Conservation (phyloP, 2,329 filamentous ascomycete species). For the Monilinia aucupariae region DNA sequence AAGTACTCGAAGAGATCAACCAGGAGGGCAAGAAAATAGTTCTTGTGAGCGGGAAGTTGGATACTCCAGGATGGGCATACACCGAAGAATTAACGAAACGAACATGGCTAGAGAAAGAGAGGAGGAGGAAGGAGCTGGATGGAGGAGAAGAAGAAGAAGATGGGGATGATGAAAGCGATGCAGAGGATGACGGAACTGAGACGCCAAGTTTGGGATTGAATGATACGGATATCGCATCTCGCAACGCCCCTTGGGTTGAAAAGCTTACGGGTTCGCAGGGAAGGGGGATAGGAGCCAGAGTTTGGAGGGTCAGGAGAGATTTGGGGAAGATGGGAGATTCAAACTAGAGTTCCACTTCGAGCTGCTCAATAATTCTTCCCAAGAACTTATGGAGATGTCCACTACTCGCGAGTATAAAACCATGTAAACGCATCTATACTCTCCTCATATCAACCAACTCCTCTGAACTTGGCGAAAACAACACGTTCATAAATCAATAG, state of each 20-base stretch:
- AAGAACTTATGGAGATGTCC: not conserved
- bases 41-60: slow-evolving; percentile 62
- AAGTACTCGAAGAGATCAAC: slow-evolving; percentile 39
- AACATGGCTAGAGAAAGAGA: slow-evolving; percentile 19
- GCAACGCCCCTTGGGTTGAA: slow-evolving; percentile 54
- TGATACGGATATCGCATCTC: slow-evolving; percentile 23
- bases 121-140: slow-evolving; percentile 6
- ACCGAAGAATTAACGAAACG: slow-evolving; percentile 53
- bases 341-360: not conserved
- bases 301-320: slow-evolving; percentile 61
- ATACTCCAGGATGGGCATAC: slow-evolving; percentile 65
- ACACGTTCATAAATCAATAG: too few species aligned
- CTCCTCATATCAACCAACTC: too few species aligned
- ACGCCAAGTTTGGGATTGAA: not conserved
- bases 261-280: slow-evolving; percentile 50
- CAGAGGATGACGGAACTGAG: slow-evolving; percentile 8
- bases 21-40: slow-evolving; percentile 48
- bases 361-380: not conserved
- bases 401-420: too few species aligned
- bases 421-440: too few species aligned
- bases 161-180: slow-evolving; percentile 10
- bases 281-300: slow-evolving; percentile 52
- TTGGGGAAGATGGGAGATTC: slow-evolving; percentile 41
- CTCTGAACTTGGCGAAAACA: too few species aligned
- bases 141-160: not conserved